Conservation (phyloP, 805 yeast species). For the Candida argentea region DNA sequence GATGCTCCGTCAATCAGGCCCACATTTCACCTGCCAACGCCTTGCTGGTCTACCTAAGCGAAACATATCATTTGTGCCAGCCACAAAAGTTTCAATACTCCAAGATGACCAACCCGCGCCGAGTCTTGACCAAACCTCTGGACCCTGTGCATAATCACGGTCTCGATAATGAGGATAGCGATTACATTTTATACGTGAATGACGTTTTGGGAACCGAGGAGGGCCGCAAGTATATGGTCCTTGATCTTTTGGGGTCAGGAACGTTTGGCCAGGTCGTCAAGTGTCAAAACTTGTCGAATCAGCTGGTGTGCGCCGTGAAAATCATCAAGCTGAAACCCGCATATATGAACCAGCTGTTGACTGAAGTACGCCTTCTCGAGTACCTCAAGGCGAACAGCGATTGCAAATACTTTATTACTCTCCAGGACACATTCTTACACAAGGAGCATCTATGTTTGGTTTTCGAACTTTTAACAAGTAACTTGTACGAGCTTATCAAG, state of each 20-base stretch:
- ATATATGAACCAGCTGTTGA: slow-evolving; percentile 79
- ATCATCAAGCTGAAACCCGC: slow-evolving; percentile 90
- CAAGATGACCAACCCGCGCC: slow-evolving; percentile 75
- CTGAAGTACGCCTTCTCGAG: slow-evolving; percentile 83
- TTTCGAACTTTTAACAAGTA: slow-evolving; percentile 80
- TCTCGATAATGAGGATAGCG: slow-evolving; percentile 77
- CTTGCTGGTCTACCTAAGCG: slow-evolving; percentile 62
- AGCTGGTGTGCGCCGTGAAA: slow-evolving; percentile 87
- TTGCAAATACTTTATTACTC: slow-evolving; percentile 62
- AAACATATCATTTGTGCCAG: slow-evolving; percentile 78
- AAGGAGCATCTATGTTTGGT: slow-evolving; percentile 89
- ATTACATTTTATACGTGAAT: slow-evolving; percentile 87
- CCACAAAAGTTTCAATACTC: slow-evolving; percentile 70
- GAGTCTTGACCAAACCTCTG: slow-evolving; percentile 88
- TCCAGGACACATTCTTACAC: slow-evolving; percentile 85
- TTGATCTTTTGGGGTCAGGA: slow-evolving; percentile 91
- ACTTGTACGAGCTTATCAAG: slow-evolving; percentile 80
- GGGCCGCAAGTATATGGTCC: slow-evolving; percentile 75
- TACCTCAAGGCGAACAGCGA: slow-evolving; percentile 58
- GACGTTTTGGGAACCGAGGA: slow-evolving; percentile 84
- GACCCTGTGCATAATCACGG: slow-evolving; percentile 79
- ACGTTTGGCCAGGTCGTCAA: slow-evolving; percentile 98
- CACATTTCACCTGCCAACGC: slow-evolving; percentile 76
- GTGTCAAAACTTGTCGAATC: slow-evolving; percentile 72
- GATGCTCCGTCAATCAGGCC: slow-evolving; percentile 55